Conservation (phyloP, 306 rosid species). For the Begonia fuchsioides region DNA sequence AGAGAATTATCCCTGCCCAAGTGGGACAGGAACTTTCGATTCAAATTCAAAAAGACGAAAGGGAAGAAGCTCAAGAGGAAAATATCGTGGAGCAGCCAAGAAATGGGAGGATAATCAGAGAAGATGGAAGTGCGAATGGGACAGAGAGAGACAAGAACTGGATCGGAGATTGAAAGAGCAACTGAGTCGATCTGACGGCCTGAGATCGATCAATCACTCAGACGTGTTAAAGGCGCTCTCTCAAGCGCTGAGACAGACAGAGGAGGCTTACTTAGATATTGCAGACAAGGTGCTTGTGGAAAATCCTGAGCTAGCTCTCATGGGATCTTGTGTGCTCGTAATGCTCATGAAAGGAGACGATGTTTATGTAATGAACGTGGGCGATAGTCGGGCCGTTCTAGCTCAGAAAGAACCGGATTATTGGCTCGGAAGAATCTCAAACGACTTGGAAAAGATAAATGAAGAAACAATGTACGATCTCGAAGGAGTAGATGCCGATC, state of each 20-base stretch:
- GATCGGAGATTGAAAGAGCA: constrained; percentile 77
- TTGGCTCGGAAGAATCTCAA: not conserved
- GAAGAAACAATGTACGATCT: constrained; percentile 1
- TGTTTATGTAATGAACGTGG: not conserved
- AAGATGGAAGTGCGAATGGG: constrained; percentile 97
- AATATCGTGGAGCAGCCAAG: constrained; percentile 41
- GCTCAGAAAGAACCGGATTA: not conserved
- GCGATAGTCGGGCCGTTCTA: not conserved
- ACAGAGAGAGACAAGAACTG: constrained; percentile 71
- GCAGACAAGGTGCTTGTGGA: constrained; percentile 72
- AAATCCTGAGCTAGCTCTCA: constrained; percentile 46
- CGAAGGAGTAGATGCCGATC: not conserved
- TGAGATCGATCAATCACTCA: constrained; percentile 28
- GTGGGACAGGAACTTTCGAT: constrained; percentile 34
- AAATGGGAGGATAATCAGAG: constrained; percentile 81
- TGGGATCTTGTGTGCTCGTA: not conserved
- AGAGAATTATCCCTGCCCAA: constrained; percentile 37
- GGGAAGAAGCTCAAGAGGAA: constrained; percentile 21
- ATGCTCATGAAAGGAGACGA: not conserved
- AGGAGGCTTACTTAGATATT: constrained; percentile 68
- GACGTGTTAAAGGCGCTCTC: constrained; percentile 82
- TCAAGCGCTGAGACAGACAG: constrained; percentile 69
- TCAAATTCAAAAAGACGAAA: constrained; percentile 15
- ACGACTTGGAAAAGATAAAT: not conserved
- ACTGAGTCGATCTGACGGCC: constrained; percentile 29